A percentile compares a stretch with the other conserved stretches of the same genome.
phyloP scores from a whole-genome alignment of 108 stramenopile genomes.

The Fragilaria crotonensis region DNA sequence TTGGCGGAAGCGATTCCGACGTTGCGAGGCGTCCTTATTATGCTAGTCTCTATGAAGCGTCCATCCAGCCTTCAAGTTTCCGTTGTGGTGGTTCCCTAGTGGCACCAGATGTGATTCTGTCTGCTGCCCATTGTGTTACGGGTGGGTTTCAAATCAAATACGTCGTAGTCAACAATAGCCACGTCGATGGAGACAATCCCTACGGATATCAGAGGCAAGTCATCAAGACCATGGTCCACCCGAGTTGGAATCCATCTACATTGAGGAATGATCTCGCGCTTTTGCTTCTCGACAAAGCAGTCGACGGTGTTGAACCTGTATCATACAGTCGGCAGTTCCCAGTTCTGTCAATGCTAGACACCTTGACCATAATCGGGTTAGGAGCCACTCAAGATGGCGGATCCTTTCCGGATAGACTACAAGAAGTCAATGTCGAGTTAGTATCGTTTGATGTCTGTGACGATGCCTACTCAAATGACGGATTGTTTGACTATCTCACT shows the following conservation, averaged over 20 bases:
- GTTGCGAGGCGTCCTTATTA: background rate
- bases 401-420: constrained; percentile 4
- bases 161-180: background rate
- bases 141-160: background rate
- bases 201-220: background rate
- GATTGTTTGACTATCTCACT: background rate
- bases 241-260: background rate
- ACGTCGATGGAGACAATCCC: background rate
- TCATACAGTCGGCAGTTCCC: background rate
- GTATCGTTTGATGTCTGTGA: constrained; percentile 11
- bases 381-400: constrained; percentile 17
- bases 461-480: constrained; percentile 7
- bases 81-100: background rate
- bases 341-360: background rate
- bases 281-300: background rate
- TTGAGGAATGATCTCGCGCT: background rate
- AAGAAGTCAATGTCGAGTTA: constrained; percentile 23
- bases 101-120: background rate
- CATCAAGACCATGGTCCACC: background rate
- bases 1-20: background rate
- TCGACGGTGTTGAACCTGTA: background rate
- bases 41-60: background rate
- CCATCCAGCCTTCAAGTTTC: background rate
- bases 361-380: constrained; percentile 37
- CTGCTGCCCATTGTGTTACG: background rate